Evolutionary conservation across 345 rosid genomes (phyloP).

Genomic region (Turritis glabra): DNA sequence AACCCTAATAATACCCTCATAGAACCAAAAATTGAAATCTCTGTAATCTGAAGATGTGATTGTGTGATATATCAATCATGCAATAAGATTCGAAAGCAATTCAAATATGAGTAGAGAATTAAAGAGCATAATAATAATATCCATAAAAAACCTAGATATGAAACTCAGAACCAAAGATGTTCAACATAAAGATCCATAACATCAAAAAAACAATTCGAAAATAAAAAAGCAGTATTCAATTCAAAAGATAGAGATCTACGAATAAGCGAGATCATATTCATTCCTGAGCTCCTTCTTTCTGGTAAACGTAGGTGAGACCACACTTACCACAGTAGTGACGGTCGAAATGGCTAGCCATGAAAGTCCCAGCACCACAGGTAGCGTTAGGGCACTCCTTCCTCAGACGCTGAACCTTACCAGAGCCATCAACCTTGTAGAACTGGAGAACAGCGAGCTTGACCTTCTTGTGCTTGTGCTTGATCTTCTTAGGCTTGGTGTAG

Average conservation of each 20-base stretch:
- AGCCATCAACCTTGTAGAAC: slow-evolving; percentile 68
- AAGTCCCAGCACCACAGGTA: slow-evolving; percentile 67
- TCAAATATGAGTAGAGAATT: not conserved
- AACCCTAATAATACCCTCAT: not conserved
- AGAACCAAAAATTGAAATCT: not conserved
- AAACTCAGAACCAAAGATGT: slow-evolving; percentile 21
- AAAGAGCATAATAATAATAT: slow-evolving; percentile 7
- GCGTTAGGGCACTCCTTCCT: slow-evolving; percentile 71
- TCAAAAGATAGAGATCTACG: slow-evolving; percentile 6
- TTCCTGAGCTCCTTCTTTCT: slow-evolving; percentile 58
- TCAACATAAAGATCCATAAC: slow-evolving; percentile 23
- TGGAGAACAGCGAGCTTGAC: slow-evolving; percentile 68
- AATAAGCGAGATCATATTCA: slow-evolving; percentile 3
- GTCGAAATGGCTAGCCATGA: slow-evolving; percentile 74
- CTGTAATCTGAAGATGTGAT: not conserved
- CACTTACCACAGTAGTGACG: slow-evolving; percentile 81
- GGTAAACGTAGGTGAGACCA: slow-evolving; percentile 68
- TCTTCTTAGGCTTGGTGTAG: slow-evolving; percentile 72
- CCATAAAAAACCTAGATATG: slow-evolving; percentile 11
- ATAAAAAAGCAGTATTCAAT: not conserved
- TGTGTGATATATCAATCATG: not conserved
- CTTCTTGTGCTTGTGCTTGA: slow-evolving; percentile 72
- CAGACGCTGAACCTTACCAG: slow-evolving; percentile 61
- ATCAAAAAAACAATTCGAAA: not conserved
- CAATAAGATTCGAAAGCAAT: not conserved